phyloP scores from a whole-genome alignment of 108 stramenopile species.

The Nannochloropsis oceanica region DNA sequence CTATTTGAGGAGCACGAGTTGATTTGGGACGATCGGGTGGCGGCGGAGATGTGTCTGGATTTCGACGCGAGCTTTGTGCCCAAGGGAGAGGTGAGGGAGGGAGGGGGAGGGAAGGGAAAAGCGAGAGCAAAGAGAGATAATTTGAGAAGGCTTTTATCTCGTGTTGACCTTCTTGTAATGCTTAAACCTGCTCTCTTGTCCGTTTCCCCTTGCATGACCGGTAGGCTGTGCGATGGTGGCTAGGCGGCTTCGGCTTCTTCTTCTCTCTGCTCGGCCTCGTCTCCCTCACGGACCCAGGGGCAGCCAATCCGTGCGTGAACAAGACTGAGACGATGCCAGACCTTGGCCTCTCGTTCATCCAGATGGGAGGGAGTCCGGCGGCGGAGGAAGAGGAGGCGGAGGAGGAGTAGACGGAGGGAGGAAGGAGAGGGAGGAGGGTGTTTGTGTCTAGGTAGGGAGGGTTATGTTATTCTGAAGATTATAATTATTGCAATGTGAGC shows the following conservation, averaged over 20 bases:
- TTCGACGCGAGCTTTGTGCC: slow-evolving; percentile 57
- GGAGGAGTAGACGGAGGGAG: neutral
- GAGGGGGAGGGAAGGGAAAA: neutral
- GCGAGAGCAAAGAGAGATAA: neutral
- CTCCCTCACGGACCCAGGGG: slow-evolving; percentile 21
- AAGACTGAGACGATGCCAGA: neutral
- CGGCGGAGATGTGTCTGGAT: slow-evolving; percentile 80
- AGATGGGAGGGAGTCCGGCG: neutral
- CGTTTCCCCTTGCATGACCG: slow-evolving; percentile 16
- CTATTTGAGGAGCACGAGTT: slow-evolving; percentile 77
- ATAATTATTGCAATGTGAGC: too few relatives aligned
- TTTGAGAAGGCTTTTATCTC: neutral
- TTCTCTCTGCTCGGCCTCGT: slow-evolving; percentile 11
- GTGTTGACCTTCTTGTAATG: neutral
- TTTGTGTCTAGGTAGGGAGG: neutral
- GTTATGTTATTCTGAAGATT: neutral
- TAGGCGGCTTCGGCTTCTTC: slow-evolving; percentile 61
- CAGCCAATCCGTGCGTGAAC: neutral
- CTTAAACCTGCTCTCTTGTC: neutral
- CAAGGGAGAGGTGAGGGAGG: neutral
- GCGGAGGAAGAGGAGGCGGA: neutral
- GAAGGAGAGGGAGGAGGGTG: neutral
- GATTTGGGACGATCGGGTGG: slow-evolving; percentile 89
- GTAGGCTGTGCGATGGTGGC: slow-evolving; percentile 62
- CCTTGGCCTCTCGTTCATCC: neutral